A percentile compares a stretch with the other conserved stretches of the same genome.
Conservation (phyloP, 169 alveolate genomes). For the Perkinsus marinus region DNA sequence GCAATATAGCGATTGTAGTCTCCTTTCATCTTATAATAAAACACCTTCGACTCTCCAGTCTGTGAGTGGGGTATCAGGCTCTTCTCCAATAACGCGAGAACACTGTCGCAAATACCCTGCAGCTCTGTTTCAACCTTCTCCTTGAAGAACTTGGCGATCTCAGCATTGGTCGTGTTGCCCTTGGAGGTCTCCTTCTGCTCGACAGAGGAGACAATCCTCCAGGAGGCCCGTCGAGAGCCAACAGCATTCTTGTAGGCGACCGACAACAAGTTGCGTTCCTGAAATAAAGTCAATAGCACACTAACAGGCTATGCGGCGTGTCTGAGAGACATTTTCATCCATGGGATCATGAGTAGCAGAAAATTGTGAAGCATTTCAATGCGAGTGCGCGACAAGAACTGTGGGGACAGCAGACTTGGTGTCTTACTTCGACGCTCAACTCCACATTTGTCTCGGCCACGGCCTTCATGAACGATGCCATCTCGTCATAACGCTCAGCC, state of each 20-base stretch:
- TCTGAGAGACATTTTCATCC: too few species aligned
- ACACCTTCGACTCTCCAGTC: constrained; percentile 74
- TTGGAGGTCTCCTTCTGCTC: constrained; percentile 83
- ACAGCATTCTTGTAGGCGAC: constrained; percentile 98
- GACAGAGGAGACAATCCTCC: constrained; percentile 85
- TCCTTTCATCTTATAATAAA: constrained; percentile 90
- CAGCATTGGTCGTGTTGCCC: constrained; percentile 62
- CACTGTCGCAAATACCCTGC: constrained; percentile 75
- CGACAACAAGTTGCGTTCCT: constrained; percentile 57
- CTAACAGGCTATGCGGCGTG: too few species aligned
- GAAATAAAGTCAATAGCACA: background rate
- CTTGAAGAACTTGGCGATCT: constrained; percentile 65
- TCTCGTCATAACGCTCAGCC: constrained; percentile 98
- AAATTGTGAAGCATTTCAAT: too few species aligned
- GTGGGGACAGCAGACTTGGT: too few species aligned
- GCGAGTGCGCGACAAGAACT: too few species aligned
- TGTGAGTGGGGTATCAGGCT: background rate
- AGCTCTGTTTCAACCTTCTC: constrained; percentile 83
- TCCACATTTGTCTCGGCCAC: background rate
- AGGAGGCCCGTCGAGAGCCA: constrained; percentile 95
- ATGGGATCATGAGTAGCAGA: too few species aligned
- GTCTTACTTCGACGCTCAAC: background rate
- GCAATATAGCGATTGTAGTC: constrained; percentile 89
- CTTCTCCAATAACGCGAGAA: constrained; percentile 67
- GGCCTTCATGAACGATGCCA: constrained; percentile 48